Evolutionary conservation across 2,329 filamentous ascomycete genomes (phyloP).

Genomic region (Calonectria multiphialidica): DNA sequence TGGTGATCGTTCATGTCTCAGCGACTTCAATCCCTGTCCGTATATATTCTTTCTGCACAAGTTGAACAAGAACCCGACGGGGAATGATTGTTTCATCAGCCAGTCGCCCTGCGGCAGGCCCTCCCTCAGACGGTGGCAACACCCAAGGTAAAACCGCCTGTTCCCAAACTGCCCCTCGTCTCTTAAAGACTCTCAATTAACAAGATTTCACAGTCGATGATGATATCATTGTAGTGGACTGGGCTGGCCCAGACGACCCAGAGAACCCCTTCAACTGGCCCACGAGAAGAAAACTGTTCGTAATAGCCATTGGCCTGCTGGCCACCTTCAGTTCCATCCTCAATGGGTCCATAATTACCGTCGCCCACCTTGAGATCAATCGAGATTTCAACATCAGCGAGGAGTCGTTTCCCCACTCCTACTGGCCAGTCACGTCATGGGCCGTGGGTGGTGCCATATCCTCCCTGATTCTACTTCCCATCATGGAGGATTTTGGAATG

Average conservation of each 20-base stretch:
- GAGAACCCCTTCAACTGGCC: slow-evolving; percentile 29
- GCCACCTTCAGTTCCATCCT: slow-evolving; percentile 30
- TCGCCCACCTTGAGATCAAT: slow-evolving; percentile 23
- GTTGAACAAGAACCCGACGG: no score
- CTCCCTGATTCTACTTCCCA: slow-evolving; percentile 21
- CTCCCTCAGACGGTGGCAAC: neutral
- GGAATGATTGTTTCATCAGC: neutral
- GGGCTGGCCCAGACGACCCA: neutral
- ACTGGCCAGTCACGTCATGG: slow-evolving; percentile 32
- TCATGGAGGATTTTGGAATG: slow-evolving; percentile 33
- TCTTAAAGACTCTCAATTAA: neutral
- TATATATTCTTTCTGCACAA: neutral
- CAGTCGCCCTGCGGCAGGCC: neutral
- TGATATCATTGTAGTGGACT: neutral
- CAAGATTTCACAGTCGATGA: neutral
- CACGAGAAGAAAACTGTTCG: slow-evolving; percentile 27
- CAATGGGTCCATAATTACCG: slow-evolving; percentile 34
- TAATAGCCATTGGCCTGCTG: slow-evolving; percentile 22
- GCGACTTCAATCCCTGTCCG: no score
- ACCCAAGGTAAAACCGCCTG: neutral
- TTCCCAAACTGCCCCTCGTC: neutral
- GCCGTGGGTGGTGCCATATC: slow-evolving; percentile 21
- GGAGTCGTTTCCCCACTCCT: slow-evolving; percentile 25
- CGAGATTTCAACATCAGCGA: slow-evolving; percentile 25
- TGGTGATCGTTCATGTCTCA: no score